phyloP scores from a whole-genome alignment of 352 stramenopile genomes.

The Globisporangium abappressorium region DNA sequence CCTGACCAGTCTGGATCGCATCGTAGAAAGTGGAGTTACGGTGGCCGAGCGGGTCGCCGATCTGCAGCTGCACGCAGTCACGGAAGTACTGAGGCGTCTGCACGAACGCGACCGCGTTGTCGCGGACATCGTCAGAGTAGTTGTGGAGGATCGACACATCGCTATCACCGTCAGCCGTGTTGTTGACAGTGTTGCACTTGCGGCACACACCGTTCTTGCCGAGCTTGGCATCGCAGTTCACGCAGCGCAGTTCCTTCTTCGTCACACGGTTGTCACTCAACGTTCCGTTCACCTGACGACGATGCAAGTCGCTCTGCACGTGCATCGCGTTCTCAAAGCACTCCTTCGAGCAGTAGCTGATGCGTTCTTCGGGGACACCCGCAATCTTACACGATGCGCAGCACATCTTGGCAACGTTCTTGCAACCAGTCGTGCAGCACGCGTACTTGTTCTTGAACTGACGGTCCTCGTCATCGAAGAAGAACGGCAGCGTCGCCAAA shows the following conservation, averaged over 20 bases:
- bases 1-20: slow-evolving; percentile 79
- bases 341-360: slow-evolving; percentile 86
- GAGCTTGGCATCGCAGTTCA: slow-evolving; percentile 70
- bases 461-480: slow-evolving; percentile 84
- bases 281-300: slow-evolving; percentile 80
- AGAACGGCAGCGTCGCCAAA: slow-evolving; percentile 77
- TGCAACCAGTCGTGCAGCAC: slow-evolving; percentile 73
- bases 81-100: slow-evolving; percentile 65
- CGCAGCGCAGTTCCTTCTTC: slow-evolving; percentile 75
- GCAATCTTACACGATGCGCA: slow-evolving; percentile 85
- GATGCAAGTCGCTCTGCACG: slow-evolving; percentile 72
- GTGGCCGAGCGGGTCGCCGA: slow-evolving; percentile 77
- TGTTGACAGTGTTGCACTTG: slow-evolving; percentile 76
- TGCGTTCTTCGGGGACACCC: slow-evolving; percentile 77
- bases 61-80: slow-evolving; percentile 80
- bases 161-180: slow-evolving; percentile 56
- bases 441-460: slow-evolving; percentile 80
- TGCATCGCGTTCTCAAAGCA: slow-evolving; percentile 86
- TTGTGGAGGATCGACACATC: slow-evolving; percentile 63
- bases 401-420: slow-evolving; percentile 82
- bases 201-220: slow-evolving; percentile 71
- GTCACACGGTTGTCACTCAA: slow-evolving; percentile 61
- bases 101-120: slow-evolving; percentile 5
- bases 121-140: slow-evolving; percentile 76
- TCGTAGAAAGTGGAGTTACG: slow-evolving; percentile 85